Evolutionary conservation across 73 alveolate species (phyloP).

Genomic region (Paramecium primaurelia): DNA sequence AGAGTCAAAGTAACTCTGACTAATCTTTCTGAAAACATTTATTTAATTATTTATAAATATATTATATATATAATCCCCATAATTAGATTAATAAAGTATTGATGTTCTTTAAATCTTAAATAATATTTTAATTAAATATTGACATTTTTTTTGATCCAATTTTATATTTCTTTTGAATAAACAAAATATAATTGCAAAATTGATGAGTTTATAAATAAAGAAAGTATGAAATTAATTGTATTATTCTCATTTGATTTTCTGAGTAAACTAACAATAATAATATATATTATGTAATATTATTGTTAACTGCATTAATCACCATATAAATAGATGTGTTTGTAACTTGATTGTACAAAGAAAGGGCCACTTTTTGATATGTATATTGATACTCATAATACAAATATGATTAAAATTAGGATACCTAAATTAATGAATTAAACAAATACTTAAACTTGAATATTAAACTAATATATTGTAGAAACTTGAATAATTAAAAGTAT

Average conservation of each 20-base stretch:
- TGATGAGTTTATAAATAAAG: not conserved
- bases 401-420: not conserved
- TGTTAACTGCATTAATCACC: not conserved
- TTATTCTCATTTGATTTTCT: not conserved
- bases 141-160: not conserved
- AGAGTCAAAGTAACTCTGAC: not conserved
- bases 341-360: not conserved
- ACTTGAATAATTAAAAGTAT: not conserved
- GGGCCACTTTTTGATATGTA: conserved; percentile 3
- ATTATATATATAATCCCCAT: not conserved
- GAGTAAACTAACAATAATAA: not conserved
- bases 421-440: not conserved
- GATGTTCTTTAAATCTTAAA: not conserved
- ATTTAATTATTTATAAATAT: not conserved
- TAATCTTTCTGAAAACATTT: not conserved
- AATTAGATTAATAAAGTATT: not conserved
- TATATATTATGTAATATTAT: not conserved
- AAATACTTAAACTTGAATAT: not conserved
- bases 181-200: not conserved
- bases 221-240: not conserved
- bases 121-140: not conserved
- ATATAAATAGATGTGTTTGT: not conserved
- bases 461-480: not conserved
- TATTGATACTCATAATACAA: not conserved
- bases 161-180: not conserved